phyloP scores from a whole-genome alignment of 495 filamentous ascomycete species.

The Penicillium tannophilum region DNA sequence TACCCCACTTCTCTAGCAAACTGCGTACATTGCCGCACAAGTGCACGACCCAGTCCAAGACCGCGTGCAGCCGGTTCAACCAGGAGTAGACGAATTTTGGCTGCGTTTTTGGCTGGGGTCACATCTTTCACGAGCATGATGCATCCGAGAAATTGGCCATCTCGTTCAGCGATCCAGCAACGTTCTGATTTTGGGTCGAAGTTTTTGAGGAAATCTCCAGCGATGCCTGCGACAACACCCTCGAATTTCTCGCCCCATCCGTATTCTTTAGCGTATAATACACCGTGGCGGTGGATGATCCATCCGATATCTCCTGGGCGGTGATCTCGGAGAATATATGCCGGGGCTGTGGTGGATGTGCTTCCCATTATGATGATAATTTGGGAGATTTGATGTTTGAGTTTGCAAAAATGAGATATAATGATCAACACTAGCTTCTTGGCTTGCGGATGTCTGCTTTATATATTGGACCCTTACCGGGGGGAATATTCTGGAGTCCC shows the following conservation, averaged over 20 bases:
- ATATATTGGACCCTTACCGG: neutral
- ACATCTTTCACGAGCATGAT: constrained; percentile 34
- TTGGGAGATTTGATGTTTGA: neutral
- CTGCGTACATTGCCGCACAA: constrained; percentile 25
- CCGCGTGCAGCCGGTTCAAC: constrained; percentile 34
- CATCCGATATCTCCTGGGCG: constrained; percentile 32
- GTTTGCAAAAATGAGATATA: neutral
- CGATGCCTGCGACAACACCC: constrained; percentile 25
- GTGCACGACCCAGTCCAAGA: constrained; percentile 24
- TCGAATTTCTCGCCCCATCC: constrained; percentile 29
- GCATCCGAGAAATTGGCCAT: constrained; percentile 27
- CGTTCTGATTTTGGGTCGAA: constrained; percentile 26
- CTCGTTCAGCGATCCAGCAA: constrained; percentile 36
- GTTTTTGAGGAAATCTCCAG: constrained; percentile 29
- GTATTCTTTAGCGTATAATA: constrained; percentile 30
- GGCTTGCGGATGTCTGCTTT: neutral
- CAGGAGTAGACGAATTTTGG: constrained; percentile 31
- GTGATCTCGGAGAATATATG: constrained; percentile 22
- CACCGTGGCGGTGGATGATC: constrained; percentile 29
- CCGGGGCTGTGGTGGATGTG: neutral
- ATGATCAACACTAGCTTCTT: neutral
- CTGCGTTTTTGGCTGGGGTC: constrained; percentile 11
- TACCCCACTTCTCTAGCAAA: constrained; percentile 36
- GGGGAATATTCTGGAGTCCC: constrained; percentile 1
- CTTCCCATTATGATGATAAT: constrained; percentile 10